phyloP scores from a whole-genome alignment of 2,329 filamentous ascomycete genomes.

The Alternaria alternata region DNA sequence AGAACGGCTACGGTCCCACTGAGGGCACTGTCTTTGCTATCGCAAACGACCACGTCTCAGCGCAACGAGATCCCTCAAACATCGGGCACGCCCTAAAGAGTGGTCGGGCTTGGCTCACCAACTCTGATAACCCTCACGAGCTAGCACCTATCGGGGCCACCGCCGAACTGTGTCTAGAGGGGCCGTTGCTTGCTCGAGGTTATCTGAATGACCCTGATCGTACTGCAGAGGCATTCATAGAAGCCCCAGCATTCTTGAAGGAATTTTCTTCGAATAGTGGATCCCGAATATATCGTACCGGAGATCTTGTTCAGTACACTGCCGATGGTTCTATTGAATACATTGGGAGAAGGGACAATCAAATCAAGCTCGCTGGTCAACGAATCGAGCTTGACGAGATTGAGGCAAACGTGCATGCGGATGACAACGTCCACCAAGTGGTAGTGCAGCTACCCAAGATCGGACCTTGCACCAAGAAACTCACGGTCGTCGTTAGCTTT shows the following conservation, averaged over 20 bases:
- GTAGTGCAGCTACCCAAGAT: constrained; percentile 55
- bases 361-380: constrained; percentile 48
- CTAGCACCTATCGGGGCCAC: constrained; percentile 42
- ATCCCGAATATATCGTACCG: constrained; percentile 43
- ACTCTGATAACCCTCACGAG: constrained; percentile 34
- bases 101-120: constrained; percentile 40
- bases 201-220: constrained; percentile 40
- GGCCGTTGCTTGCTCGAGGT: constrained; percentile 39
- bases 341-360: constrained; percentile 44
- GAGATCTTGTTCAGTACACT: constrained; percentile 44
- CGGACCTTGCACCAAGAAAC: constrained; percentile 53
- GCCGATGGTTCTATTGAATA: constrained; percentile 40
- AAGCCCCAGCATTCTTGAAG: constrained; percentile 35
- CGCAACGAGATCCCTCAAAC: constrained; percentile 29
- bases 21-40: constrained; percentile 39
- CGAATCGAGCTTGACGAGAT: constrained; percentile 49
- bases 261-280: constrained; percentile 11
- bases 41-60: constrained; percentile 34
- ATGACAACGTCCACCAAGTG: constrained; percentile 46
- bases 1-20: constrained; percentile 44
- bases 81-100: constrained; percentile 38
- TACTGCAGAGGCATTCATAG: constrained; percentile 38
- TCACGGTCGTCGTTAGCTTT: constrained; percentile 56
- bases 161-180: constrained; percentile 45
- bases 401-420: constrained; percentile 40